Percentiles rank a stretch among this genome's conserved stretches.
Conservation (phyloP, 768 basidiomycete genomes). For the Amanita inopinata region DNA sequence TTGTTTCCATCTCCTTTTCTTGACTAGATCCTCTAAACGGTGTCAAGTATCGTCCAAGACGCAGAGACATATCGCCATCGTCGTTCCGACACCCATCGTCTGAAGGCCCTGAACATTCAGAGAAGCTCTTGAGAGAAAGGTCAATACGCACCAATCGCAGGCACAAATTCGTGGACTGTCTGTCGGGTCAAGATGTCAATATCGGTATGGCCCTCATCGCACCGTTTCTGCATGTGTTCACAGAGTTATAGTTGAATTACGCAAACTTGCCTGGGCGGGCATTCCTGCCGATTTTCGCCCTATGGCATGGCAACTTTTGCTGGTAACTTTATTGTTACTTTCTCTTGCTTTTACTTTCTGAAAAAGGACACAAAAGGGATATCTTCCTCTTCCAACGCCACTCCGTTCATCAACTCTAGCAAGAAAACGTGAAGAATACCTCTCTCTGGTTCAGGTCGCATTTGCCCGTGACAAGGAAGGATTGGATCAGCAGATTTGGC, state of each 20-base stretch:
- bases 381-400: constrained; percentile 77
- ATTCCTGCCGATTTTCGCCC: constrained; percentile 83
- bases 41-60: constrained; percentile 34
- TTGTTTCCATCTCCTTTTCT: constrained; percentile 18
- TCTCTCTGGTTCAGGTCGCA: constrained; percentile 78
- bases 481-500: constrained; percentile 96
- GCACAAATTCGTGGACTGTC: constrained; percentile 74
- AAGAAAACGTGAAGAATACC: constrained; percentile 88
- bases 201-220: constrained; percentile 46
- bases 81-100: constrained; percentile 16
- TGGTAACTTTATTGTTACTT: constrained; percentile 42
- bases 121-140: constrained; percentile 59
- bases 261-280: constrained; percentile 92
- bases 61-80: constrained; percentile 24
- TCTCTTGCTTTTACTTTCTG: constrained; percentile 7
- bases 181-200: constrained; percentile 69
- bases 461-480: constrained; percentile 81
- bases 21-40: constrained; percentile 50
- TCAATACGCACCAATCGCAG: constrained; percentile 73
- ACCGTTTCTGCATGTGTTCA: not conserved
- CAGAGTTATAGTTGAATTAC: constrained; percentile 52
- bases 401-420: constrained; percentile 68
- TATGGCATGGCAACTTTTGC: constrained; percentile 87
- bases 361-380: constrained; percentile 50
- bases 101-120: constrained; percentile 32